Conservation (phyloP, 192 early-diverging fungal genomes). For the Linnemannia exigua region DNA sequence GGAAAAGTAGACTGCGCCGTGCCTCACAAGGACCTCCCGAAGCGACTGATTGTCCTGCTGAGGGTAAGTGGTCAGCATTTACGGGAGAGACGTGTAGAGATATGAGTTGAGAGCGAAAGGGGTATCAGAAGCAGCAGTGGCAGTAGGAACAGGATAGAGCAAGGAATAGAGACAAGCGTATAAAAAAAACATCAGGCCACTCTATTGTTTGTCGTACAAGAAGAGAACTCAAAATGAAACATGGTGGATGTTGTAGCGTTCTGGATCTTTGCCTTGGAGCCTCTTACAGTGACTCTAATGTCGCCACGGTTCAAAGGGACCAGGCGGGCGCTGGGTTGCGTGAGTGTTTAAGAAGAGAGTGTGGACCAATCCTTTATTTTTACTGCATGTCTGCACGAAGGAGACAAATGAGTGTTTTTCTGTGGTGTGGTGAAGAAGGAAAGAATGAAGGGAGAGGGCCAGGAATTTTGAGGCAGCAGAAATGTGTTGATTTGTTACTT, state of each 20-base stretch:
- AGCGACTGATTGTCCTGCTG: background rate
- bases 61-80: background rate
- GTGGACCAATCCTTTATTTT: background rate
- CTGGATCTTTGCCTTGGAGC: background rate
- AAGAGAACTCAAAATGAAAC: background rate
- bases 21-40: background rate
- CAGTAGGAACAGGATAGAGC: no score
- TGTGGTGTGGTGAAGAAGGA: no score
- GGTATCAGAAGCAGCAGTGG: no score
- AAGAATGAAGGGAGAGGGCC: background rate
- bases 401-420: background rate
- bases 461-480: background rate
- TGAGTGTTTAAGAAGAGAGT: background rate
- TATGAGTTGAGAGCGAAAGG: no score
- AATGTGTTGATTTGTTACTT: background rate
- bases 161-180: background rate
- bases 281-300: background rate
- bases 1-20: background rate
- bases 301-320: background rate
- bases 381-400: background rate
- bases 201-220: constrained; percentile 1
- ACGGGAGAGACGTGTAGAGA: background rate
- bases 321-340: background rate
- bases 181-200: constrained; percentile 11
- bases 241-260: background rate